A percentile compares a stretch with the other conserved stretches of the same genome.
phyloP scores from a whole-genome alignment of 2,329 filamentous ascomycete genomes.

The Pseudocercospora musae region DNA sequence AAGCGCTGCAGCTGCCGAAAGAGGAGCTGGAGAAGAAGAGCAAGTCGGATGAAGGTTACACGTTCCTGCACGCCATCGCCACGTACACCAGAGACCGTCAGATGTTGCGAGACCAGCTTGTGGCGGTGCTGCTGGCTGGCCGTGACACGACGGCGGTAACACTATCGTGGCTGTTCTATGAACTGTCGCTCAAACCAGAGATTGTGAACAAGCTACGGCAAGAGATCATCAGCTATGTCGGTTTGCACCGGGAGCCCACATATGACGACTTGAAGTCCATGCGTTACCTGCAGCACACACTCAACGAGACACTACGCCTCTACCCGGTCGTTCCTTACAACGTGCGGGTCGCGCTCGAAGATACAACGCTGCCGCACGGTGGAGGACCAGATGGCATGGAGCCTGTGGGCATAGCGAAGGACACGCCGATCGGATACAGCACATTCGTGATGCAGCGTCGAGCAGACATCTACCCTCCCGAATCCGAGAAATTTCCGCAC shows the following conservation, averaged over 20 bases:
- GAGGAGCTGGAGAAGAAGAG: conserved; percentile 71
- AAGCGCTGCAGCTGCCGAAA: conserved; percentile 64
- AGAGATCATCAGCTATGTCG: conserved; percentile 69
- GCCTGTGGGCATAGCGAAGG: conserved; percentile 43
- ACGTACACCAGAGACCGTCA: conserved; percentile 66
- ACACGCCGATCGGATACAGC: conserved; percentile 47
- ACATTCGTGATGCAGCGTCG: conserved; percentile 51
- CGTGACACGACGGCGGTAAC: conserved; percentile 83
- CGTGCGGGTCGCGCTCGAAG: conserved; percentile 45
- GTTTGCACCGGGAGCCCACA: conserved; percentile 57
- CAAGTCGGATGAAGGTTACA: conserved; percentile 70
- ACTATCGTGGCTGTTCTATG: conserved; percentile 78
- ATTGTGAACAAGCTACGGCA: conserved; percentile 65
- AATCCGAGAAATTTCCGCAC: conserved; percentile 38
- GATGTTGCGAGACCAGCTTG: conserved; percentile 78
- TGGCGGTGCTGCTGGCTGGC: conserved; percentile 78
- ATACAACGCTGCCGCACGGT: conserved; percentile 50
- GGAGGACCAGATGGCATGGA: conserved; percentile 45
- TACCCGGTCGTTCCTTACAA: conserved; percentile 52
- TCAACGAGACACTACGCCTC: conserved; percentile 46
- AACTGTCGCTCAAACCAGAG: conserved; percentile 69
- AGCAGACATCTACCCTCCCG: conserved; percentile 47
- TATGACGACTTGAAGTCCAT: conserved; percentile 83
- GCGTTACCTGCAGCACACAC: conserved; percentile 65
- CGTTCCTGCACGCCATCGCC: conserved; percentile 82